Percentiles rank a stretch among this genome's conserved stretches.
Conservation (phyloP, 2,329 filamentous ascomycete genomes). For the Diaporthe ampelina region DNA sequence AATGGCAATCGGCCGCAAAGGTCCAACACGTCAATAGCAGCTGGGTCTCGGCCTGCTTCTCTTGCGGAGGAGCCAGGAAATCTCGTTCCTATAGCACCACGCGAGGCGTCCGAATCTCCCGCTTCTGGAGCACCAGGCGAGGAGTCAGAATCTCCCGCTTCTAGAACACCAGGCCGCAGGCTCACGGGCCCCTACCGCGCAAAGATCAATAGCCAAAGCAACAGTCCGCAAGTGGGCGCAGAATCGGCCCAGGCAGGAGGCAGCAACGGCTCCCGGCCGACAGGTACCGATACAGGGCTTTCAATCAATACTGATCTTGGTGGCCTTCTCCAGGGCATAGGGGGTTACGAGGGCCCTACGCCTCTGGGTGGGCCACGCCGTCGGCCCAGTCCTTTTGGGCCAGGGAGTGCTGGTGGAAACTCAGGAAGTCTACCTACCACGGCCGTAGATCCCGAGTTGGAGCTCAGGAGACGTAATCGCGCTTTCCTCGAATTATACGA, state of each 20-base stretch:
- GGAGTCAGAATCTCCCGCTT: too few relatives aligned
- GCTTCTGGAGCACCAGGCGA: not conserved
- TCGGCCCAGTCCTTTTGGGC: not conserved
- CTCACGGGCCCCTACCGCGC: not conserved
- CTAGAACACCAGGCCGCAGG: too few relatives aligned
- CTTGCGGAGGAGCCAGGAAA: not conserved
- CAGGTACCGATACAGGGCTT: constrained; percentile 1
- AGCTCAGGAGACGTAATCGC: not conserved
- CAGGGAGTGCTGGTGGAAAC: not conserved
- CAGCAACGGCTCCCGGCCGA: not conserved
- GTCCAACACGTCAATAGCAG: not conserved
- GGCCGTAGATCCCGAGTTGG: not conserved
- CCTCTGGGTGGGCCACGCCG: not conserved
- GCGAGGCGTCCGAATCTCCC: too few relatives aligned
- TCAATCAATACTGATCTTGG: not conserved
- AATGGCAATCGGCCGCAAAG: not conserved
- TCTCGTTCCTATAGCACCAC: not conserved
- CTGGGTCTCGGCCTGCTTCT: constrained; percentile 1
- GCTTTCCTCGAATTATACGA: constrained; percentile 2
- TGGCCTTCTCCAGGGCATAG: not conserved
- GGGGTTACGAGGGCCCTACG: not conserved
- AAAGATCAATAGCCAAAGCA: not conserved
- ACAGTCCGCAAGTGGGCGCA: not conserved
- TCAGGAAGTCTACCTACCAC: not conserved
- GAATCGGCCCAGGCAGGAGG: not conserved